Base-by-base conservation (phyloP, 2,329 filamentous ascomycete species). In the Chaetomium sp. region DNA sequence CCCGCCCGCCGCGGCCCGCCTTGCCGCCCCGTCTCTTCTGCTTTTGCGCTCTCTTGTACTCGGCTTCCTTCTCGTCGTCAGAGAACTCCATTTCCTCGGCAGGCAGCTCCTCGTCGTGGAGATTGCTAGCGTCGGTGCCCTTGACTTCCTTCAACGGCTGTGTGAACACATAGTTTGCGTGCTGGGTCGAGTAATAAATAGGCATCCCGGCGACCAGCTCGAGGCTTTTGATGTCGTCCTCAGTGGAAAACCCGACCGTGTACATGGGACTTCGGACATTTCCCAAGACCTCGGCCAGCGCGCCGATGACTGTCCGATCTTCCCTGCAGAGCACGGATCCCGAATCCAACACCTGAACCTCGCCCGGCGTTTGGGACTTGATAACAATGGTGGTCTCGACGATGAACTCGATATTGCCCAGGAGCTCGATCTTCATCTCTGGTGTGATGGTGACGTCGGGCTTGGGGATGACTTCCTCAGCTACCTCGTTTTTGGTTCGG, bases 71-170 rank as follows among this genome's bases (percentile, higher is more conserved):
- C 78, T 99, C 95, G 72, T 99, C 95, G 70, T 99, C 95, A 0
- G 94, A 97, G 75, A 98, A 98, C 74, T 98, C 95, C 71, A 92
- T 85, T 75, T 98, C 94, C 45, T 96, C 91, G 35, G 90, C 89
- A 19, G 80, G 87, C 8, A 93, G 85, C 78, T 98, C 94, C 76
- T 99, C 95, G 70, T 98, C 95, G 76, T 97, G 90, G 62, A 97
- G 84, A 74, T 98, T 98, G 59, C 92, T 96, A 9, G 95, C 94
- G 76, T 99, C 95, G 10, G 92, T 95, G 65, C 93, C 92, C 78
- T 96, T 98, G 72, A 90, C 75, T 60, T 83, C 84, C 76, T 90
- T 90, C 64, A 98, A 80, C 7, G 89, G 87, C 75, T 95, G 86
- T 0, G 94, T 97, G 74, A 97, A 95, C 62, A 97, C 92, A 71